phyloP scores from a whole-genome alignment of 768 basidiomycete species.

The Trichaptum fuscoviolaceum region DNA sequence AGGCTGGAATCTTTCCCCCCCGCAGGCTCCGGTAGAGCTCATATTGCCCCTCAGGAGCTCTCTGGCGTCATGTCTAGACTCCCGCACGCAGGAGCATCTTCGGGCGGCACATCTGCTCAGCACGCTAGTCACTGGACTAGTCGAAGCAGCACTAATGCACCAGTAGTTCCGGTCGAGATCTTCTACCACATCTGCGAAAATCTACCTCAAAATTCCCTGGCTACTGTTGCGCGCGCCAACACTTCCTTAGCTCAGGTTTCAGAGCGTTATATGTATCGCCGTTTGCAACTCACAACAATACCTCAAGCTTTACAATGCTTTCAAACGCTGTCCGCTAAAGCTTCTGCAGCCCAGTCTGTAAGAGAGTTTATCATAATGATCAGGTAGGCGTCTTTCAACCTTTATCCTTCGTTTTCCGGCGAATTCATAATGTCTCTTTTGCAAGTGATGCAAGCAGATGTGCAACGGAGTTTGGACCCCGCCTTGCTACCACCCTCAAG shows the following conservation, averaged over 20 bases:
- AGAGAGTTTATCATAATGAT: neutral
- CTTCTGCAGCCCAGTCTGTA: neutral
- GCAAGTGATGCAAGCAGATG: neutral
- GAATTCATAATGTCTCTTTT: neutral
- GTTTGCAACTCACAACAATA: neutral
- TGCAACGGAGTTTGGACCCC: neutral
- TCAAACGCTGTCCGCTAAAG: neutral
- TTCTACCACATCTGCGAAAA: conserved; percentile 1
- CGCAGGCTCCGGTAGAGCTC: neutral
- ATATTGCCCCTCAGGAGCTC: neutral
- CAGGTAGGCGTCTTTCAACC: neutral
- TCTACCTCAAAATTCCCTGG: neutral
- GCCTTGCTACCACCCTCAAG: neutral
- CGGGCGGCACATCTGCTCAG: neutral
- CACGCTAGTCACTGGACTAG: neutral
- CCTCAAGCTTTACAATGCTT: neutral
- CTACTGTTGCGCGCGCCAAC: neutral
- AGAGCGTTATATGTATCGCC: neutral
- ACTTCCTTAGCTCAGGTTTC: neutral
- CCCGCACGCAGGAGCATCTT: neutral
- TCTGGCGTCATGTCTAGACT: neutral
- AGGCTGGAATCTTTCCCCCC: neutral
- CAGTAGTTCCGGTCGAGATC: neutral
- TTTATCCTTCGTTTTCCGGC: neutral
- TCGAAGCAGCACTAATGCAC: neutral